Evolutionary conservation across 2,329 filamentous ascomycete genomes (phyloP), one percentile per base, ranked within the genome.

Genomic region (Aspergillus awamori): DNA sequence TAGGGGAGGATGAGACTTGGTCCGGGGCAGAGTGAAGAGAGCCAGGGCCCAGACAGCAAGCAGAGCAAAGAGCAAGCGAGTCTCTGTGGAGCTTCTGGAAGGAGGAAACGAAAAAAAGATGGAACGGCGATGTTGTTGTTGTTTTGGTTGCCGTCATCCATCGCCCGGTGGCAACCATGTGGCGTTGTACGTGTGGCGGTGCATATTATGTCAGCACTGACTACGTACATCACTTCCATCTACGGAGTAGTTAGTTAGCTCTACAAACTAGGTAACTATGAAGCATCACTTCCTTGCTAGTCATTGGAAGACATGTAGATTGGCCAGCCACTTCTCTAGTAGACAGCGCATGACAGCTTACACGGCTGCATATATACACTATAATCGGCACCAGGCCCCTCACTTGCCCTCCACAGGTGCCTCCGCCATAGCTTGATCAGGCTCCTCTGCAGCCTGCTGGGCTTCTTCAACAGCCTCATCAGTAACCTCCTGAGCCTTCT

Each of bases 91-190:
- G 13, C 47, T 51, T 51, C 47, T 51, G 47, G 51, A 56, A 54
- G 55, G 49, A 59, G 54, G 58, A 57, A 62, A 63, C 54, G 59
- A 67, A 64, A 57, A 52, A 49, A 24, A 45, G 57, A 58, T 62
- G 53, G 60, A 49, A 47, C 36, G 61, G 62, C 33, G 33, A 36
- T 13, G 60, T 59, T 66, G 64, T 65, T 63, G 49, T 64, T 64
- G 47, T 60, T 64, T 57, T 65, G 61, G 47, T 65, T 64, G 61
- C 62, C 65, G 62, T 68, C 67, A 68, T 69, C 59, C 65, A 67
- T 63, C 53, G 57, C 63, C 22, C 57, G 57, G 67, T 69, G 66
- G 65, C 64, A 69, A 69, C 65, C 39, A 8, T 47, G 65, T 66
- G 65, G 64, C 65, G 60, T 53, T 3, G 4, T 5, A 39, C 8